phyloP scores from a whole-genome alignment of 2,329 filamentous ascomycete genomes.

The Zymoseptoria passerinii region DNA sequence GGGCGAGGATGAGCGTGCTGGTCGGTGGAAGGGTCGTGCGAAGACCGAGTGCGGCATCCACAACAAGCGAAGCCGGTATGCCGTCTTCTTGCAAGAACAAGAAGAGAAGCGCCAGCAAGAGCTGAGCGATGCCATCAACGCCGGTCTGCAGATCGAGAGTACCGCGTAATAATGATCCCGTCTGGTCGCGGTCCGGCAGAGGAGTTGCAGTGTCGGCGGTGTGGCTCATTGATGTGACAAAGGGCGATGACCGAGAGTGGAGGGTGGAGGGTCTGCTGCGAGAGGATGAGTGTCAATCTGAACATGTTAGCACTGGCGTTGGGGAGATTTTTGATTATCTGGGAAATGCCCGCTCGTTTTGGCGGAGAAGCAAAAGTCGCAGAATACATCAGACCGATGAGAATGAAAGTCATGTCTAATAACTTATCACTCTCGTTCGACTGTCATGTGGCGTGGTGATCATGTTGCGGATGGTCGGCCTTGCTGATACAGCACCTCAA shows the following conservation, averaged over 20 bases:
- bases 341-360: background rate
- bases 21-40: slow-evolving; percentile 88
- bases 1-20: slow-evolving; percentile 90
- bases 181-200: background rate
- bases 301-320: slow-evolving; percentile 7
- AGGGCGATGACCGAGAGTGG: slow-evolving; percentile 1
- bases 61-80: slow-evolving; percentile 92
- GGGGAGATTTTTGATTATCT: background rate
- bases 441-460: background rate
- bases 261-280: background rate
- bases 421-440: background rate
- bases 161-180: slow-evolving; percentile 13
- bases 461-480: background rate
- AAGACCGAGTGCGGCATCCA: slow-evolving; percentile 99
- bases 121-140: slow-evolving; percentile 32
- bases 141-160: slow-evolving; percentile 28
- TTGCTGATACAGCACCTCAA: no score
- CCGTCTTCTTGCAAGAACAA: slow-evolving; percentile 69
- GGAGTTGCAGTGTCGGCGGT: slow-evolving; percentile 1
- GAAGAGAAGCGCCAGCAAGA: slow-evolving; percentile 59
- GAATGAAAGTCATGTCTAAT: background rate
- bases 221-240: slow-evolving; percentile 14
- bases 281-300: background rate
- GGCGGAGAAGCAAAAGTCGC: background rate
- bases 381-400: background rate